A percentile compares a stretch with the other conserved stretches of the same genome.
These are phyloP conservation scores for Tetraselmis striata DNA, from an alignment of 139 green algal genomes.

Conservation along the genomic window DNA sequence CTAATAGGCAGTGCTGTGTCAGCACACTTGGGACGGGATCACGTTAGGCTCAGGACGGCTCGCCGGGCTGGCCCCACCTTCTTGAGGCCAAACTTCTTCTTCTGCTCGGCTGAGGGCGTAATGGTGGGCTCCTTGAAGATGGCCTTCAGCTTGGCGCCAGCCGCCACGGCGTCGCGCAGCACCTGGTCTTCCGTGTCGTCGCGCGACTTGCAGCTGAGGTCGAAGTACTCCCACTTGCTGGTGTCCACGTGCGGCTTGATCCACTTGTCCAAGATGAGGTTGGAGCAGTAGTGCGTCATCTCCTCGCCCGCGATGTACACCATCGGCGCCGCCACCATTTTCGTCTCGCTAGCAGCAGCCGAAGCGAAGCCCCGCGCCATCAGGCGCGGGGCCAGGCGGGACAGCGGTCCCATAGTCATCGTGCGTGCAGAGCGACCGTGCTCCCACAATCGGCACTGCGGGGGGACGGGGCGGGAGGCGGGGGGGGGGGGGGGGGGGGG, in stretches of 20 bases:
- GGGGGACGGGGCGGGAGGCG: too few species aligned
- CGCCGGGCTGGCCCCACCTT: neutral
- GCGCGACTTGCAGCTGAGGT: constrained; percentile 15
- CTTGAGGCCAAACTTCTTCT: constrained; percentile 22
- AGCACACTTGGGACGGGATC: too few species aligned
- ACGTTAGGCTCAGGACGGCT: too few species aligned
- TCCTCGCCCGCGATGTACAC: constrained; percentile 28
- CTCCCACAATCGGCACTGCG: too few species aligned
- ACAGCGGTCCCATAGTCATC: neutral
- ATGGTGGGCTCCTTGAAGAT: constrained; percentile 37
- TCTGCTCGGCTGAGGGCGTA: constrained; percentile 25
- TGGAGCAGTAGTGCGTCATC: constrained; percentile 25
- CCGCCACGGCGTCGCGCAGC: constrained; percentile 19
- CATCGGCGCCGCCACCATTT: constrained; percentile 23
- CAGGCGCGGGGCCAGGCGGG: neutral
- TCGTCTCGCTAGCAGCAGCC: neutral
- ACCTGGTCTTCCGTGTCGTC: constrained; percentile 26
- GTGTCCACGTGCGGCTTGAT: constrained; percentile 23
- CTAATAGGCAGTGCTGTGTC: too few species aligned
- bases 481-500: too few species aligned
- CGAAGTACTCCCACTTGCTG: constrained; percentile 19
- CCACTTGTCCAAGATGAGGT: constrained; percentile 21
- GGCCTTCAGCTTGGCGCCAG: constrained; percentile 14
- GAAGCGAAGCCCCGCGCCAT: neutral
- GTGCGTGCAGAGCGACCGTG: too few species aligned